phyloP scores from a whole-genome alignment of 2,329 filamentous ascomycete species.

The Coniochaeta prunicola region DNA sequence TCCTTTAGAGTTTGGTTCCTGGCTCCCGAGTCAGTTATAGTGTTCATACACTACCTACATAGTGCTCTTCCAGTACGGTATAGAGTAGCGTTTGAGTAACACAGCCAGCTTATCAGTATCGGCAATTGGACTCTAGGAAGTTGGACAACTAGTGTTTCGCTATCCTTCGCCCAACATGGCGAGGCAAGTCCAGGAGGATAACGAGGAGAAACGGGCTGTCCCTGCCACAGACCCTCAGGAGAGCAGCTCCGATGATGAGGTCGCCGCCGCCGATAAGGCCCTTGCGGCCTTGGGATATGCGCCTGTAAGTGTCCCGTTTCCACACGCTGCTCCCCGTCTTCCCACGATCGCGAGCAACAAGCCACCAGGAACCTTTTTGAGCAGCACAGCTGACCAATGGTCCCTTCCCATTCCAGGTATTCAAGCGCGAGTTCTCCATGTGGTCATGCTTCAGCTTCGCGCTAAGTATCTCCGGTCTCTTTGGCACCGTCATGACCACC shows the following conservation, averaged over 20 bases:
- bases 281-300: conserved; percentile 28
- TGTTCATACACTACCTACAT: neutral
- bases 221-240: neutral
- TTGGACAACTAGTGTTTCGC: neutral
- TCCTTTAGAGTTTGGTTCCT: neutral
- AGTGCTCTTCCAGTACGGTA: neutral
- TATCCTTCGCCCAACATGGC: neutral
- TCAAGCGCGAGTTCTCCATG: conserved; percentile 52
- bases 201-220: neutral
- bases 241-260: conserved; percentile 8
- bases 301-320: conserved; percentile 18
- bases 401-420: conserved; percentile 30
- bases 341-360: neutral
- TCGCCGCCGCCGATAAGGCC: conserved; percentile 20
- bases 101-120: neutral
- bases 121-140: neutral
- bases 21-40: neutral
- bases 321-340: neutral
- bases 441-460: conserved; percentile 53
- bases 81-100: neutral
- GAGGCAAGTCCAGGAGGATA: neutral
- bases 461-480: conserved; percentile 48
- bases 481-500: conserved; percentile 48
- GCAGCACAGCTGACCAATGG: conserved; percentile 4
- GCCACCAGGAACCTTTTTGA: neutral